Evolutionary conservation across 345 rosid genomes (phyloP), one percentile per base, ranked within the genome.

Genomic region (Euclidium syriacum): DNA sequence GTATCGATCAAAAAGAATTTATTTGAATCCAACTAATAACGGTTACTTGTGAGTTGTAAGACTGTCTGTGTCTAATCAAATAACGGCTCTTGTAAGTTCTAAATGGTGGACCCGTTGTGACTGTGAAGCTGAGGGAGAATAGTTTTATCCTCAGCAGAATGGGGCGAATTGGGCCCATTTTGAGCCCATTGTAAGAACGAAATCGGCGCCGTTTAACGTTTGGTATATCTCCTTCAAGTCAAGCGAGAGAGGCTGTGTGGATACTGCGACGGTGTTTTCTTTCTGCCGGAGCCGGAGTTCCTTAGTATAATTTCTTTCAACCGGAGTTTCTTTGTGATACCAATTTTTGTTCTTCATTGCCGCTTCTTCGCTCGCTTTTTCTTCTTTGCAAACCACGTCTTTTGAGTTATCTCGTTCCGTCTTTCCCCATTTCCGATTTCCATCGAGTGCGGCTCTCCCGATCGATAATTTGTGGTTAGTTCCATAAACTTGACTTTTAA

Each of bases 181-280:
- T 29, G 8, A 9, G 33, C 33, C 33, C 33, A 29, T 29, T 29
- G 8, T 5, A 29, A 3, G 33, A 9, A 1, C 33, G 33, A 29
- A 29, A 29, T 6, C 33, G 8, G 8, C 8, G 33, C 7, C 8
- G 30, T 27, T 6, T 5, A 29, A 29, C 33, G 33, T 6, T 6
- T 5, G 33, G 8, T 29, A 29, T 29, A 6, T 5, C 8, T 19
- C 11, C 40, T 40, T 5, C 4, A 29, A 33, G 66, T 59, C 59
- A 58, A 58, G 22, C 23, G 39, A 15, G 36, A 15, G 52, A 58
- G 40, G 4, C 5, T 10, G 15, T 4, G 3, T 3, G 12, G n/a
- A 36, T 36, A 6, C 50, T 32, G 53, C 3, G 52, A 68, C 73
- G 44, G 66, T 32, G 29, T 67, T 30, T 16, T 8, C 53, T 48